phyloP scores from a whole-genome alignment of 129 eudicot genomes.

The Calendula officinalis region DNA sequence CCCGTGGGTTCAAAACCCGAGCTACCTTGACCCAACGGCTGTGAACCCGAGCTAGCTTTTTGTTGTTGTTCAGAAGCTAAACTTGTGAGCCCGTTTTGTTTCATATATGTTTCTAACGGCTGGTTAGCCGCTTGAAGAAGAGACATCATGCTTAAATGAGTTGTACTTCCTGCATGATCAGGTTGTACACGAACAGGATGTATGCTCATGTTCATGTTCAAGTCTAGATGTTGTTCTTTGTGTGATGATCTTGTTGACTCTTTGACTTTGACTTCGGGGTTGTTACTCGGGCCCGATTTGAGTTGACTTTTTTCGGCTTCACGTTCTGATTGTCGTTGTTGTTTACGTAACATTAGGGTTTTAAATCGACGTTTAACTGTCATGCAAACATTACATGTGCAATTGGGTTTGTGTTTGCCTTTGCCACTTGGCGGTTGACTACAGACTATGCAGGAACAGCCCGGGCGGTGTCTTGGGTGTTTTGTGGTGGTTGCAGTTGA shows the following conservation, averaged over 20 bases:
- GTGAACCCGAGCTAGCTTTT: slow-evolving; percentile 57
- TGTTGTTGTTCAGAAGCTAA: slow-evolving; percentile 65
- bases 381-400: slow-evolving; percentile 86
- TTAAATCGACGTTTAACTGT: slow-evolving; percentile 92
- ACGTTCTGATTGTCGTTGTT: slow-evolving; percentile 89
- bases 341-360: slow-evolving; percentile 84
- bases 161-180: slow-evolving; percentile 17
- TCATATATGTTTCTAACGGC: slow-evolving; percentile 72
- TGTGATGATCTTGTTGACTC: slow-evolving; percentile 28
- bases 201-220: slow-evolving; percentile 65
- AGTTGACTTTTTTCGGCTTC: slow-evolving; percentile 76
- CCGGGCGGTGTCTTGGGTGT: slow-evolving; percentile 95
- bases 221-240: slow-evolving; percentile 24
- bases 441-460: slow-evolving; percentile 95
- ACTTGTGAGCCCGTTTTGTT: slow-evolving; percentile 81
- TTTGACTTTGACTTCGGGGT: slow-evolving; percentile 42
- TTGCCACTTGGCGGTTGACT: slow-evolving; percentile 97
- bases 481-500: slow-evolving; percentile 77
- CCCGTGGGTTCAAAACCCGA: slow-evolving; percentile 26
- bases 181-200: slow-evolving; percentile 52
- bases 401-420: slow-evolving; percentile 86
- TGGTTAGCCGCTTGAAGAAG: slow-evolving; percentile 79
- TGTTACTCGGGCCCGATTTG: slow-evolving; percentile 44
- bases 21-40: slow-evolving; percentile 41
- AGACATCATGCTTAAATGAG: slow-evolving; percentile 67